phyloP scores from a whole-genome alignment of 192 early-diverging fungal genomes.

The Diversispora epigaea region DNA sequence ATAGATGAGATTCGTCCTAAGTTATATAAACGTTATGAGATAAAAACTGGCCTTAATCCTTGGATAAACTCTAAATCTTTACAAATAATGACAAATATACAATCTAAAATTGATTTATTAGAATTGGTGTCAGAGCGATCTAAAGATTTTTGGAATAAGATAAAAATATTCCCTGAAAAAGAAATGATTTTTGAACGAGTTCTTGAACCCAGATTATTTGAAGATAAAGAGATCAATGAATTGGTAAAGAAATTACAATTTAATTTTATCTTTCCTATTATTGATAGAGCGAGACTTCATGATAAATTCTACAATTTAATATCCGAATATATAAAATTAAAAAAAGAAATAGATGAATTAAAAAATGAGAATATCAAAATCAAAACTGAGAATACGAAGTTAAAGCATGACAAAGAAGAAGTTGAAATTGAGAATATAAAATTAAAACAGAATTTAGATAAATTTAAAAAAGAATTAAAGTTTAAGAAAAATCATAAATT shows the following conservation, averaged over 20 bases:
- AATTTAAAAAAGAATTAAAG: constrained; percentile 19
- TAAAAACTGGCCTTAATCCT: background rate
- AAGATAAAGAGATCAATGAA: constrained; percentile 16
- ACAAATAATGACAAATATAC: constrained; percentile 7
- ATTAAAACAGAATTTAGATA: constrained; percentile 3
- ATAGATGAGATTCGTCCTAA: background rate
- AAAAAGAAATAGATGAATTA: background rate
- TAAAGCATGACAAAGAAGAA: background rate
- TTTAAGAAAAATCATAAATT: constrained; percentile 17
- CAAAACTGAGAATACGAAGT: background rate
- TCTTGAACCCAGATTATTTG: constrained; percentile 15
- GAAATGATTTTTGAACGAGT: background rate
- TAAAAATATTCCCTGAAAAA: constrained; percentile 2
- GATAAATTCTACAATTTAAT: background rate
- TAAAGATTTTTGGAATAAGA: constrained; percentile 1
- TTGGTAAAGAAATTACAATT: constrained; percentile 7
- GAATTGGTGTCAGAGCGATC: background rate
- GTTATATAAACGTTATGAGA: background rate
- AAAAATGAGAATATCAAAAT: constrained; percentile 4
- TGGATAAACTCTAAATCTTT: background rate
- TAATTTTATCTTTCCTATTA: background rate
- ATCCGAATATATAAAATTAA: background rate
- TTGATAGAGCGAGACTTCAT: background rate
- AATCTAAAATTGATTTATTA: constrained; percentile 13
- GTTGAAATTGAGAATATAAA: background rate